Evolutionary conservation across 257 asterid species (phyloP), one percentile per base, ranked within the genome.

Genomic region (Solanum tarapatanum): DNA sequence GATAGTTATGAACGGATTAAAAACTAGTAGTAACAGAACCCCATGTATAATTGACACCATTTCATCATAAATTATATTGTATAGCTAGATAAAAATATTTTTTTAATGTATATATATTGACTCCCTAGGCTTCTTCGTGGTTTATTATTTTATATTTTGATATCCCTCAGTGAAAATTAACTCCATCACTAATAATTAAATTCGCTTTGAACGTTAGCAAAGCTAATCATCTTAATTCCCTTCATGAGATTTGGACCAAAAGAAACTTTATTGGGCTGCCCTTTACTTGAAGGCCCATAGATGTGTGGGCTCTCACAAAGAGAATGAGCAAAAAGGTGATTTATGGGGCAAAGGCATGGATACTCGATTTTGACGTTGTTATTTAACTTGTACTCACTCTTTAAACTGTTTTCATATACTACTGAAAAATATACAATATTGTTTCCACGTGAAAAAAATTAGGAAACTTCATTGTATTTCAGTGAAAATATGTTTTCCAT

Each of bases 361-460:
- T 62, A 62, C 30, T 62, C 2, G 73, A 24, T 66, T 66, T 66
- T 66, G 33, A 66, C 2, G 4, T 0, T 3, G 73, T 24, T 28
- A 64, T 5, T 64, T 64, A 24, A 24, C 8, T 64, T 64, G 4
- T 64, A 0, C 8, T 64, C 0, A 1, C 8, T 24, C 3, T 66
- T 66, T 26, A 66, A 24, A 23, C 3, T 2, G 9, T 24, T 66
- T 74, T 21, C 3, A 21, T 17, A 1, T 19, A 1, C 1, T 62
- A 62, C 1, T 62, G 23, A 19, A 23, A 23, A 62, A 23, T 21
- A 21, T 19, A 58, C 2, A 62, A 4, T 62, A 62, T 1, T 23
- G 1, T 10, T 62, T n/a, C 0, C 14, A 23, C 1, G 0, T 5
- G 16, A n/a, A 62, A n/a, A 4, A 4, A 9, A 0, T 0, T 10